Evolutionary conservation across 371 early-diverging fungal genomes (phyloP).

Genomic region (Globomyces sp.): DNA sequence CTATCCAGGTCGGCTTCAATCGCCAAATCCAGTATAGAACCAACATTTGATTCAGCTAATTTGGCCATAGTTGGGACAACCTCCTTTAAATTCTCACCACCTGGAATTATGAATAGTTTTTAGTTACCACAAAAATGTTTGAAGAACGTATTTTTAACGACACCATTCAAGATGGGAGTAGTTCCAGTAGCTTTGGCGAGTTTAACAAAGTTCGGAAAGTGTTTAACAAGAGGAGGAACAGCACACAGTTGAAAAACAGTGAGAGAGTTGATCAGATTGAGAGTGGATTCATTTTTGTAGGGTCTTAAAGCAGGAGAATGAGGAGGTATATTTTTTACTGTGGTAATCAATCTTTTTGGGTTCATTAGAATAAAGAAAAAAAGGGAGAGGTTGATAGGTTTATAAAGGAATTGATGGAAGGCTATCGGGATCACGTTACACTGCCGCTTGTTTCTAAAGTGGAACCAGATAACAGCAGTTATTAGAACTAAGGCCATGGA

Average conservation of each 20-base stretch:
- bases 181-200: slow-evolving; percentile 39
- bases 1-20: slow-evolving; percentile 85
- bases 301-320: not conserved
- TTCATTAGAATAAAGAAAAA: too few relatives aligned
- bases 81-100: slow-evolving; percentile 72
- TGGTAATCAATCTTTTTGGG: too few relatives aligned
- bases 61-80: slow-evolving; percentile 81
- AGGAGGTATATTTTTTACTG: too few relatives aligned
- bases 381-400: too few relatives aligned
- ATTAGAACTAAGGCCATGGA: too few relatives aligned
- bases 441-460: too few relatives aligned
- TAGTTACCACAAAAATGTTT: slow-evolving; percentile 87
- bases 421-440: too few relatives aligned
- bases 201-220: slow-evolving; percentile 64
- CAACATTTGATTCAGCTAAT: slow-evolving; percentile 62
- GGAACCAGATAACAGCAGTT: too few relatives aligned
- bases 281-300: slow-evolving; percentile 40
- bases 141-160: slow-evolving; percentile 86
- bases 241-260: slow-evolving; percentile 76
- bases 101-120: slow-evolving; percentile 73
- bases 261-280: slow-evolving; percentile 68
- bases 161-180: slow-evolving; percentile 54
- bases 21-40: slow-evolving; percentile 85
- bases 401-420: too few relatives aligned
- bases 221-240: slow-evolving; percentile 62